phyloP scores from a whole-genome alignment of 2,329 filamentous ascomycete species.

The Pseudonectria buxi region DNA sequence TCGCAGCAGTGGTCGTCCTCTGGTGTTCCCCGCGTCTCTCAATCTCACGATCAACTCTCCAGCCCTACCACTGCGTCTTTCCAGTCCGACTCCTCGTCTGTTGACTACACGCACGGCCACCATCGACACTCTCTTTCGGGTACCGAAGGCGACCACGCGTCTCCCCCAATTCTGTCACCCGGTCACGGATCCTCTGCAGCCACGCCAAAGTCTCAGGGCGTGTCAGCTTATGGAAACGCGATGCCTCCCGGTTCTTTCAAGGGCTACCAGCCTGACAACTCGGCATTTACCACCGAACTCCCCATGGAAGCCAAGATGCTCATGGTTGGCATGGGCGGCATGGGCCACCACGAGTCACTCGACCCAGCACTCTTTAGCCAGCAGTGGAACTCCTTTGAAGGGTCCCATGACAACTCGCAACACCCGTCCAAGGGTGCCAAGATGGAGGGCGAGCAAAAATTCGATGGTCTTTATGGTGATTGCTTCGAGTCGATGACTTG shows the following conservation, averaged over 20 bases:
- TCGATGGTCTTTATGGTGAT: too few species aligned
- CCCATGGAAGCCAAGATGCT: slow-evolving; percentile 38
- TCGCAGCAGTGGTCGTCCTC: slow-evolving; percentile 17
- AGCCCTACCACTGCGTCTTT: slow-evolving; percentile 13
- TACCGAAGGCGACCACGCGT: slow-evolving; percentile 7
- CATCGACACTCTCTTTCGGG: slow-evolving; percentile 16
- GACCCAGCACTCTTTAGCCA: slow-evolving; percentile 10
- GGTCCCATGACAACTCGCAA: slow-evolving; percentile 2
- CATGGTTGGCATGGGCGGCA: slow-evolving; percentile 24
- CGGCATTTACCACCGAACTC: slow-evolving; percentile 36
- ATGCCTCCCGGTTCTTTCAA: slow-evolving; percentile 11
- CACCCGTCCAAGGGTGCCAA: slow-evolving; percentile 2
- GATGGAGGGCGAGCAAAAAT: neutral
- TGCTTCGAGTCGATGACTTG: too few species aligned
- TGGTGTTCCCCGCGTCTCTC: slow-evolving; percentile 6
- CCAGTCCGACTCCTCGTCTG: slow-evolving; percentile 15
- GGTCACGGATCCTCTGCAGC: slow-evolving; percentile 13
- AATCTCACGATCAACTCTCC: slow-evolving; percentile 3
- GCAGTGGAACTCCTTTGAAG: slow-evolving; percentile 6
- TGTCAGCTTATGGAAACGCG: slow-evolving; percentile 10
- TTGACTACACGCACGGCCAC: slow-evolving; percentile 16
- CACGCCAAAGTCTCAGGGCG: slow-evolving; percentile 13
- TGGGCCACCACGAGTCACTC: slow-evolving; percentile 24
- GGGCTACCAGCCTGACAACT: slow-evolving; percentile 21
- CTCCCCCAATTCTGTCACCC: slow-evolving; percentile 23